These are phyloP conservation scores for Suillus subaureus DNA, from an alignment of 768 basidiomycete species.

Conservation along the genomic window DNA sequence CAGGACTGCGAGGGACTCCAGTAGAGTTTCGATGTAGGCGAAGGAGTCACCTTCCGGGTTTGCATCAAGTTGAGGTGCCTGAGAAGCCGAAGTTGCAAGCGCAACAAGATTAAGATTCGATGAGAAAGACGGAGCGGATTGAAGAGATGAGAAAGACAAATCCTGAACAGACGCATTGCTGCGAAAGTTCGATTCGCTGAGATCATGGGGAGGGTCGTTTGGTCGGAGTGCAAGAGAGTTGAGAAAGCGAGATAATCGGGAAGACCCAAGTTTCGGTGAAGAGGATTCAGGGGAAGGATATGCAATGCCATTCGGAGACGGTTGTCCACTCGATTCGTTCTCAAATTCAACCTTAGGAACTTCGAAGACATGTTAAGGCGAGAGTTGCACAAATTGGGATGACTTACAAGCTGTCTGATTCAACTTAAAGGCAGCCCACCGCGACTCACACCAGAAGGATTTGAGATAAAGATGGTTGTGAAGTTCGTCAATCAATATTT, in stretches of 20 bases:
- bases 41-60: constrained; percentile 96
- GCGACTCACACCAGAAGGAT: constrained; percentile 92
- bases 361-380: constrained; percentile 28
- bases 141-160: constrained; percentile 20
- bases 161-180: constrained; percentile 23
- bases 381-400: constrained; percentile 8
- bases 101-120: constrained; percentile 26
- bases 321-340: constrained; percentile 37
- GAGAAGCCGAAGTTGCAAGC: constrained; percentile 22
- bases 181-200: constrained; percentile 44
- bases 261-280: constrained; percentile 43
- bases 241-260: constrained; percentile 64
- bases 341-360: constrained; percentile 73
- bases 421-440: constrained; percentile 84
- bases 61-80: constrained; percentile 26
- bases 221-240: constrained; percentile 66
- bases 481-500: constrained; percentile 93
- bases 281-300: constrained; percentile 35
- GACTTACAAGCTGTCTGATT: constrained; percentile 77
- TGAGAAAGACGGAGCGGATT: constrained; percentile 21
- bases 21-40: constrained; percentile 85
- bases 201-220: constrained; percentile 76
- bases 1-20: constrained; percentile 91
- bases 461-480: constrained; percentile 98
- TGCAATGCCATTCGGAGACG: constrained; percentile 23